Base-by-base conservation (phyloP, 371 early-diverging fungal species). In the Blakeslea trispora region DNA sequence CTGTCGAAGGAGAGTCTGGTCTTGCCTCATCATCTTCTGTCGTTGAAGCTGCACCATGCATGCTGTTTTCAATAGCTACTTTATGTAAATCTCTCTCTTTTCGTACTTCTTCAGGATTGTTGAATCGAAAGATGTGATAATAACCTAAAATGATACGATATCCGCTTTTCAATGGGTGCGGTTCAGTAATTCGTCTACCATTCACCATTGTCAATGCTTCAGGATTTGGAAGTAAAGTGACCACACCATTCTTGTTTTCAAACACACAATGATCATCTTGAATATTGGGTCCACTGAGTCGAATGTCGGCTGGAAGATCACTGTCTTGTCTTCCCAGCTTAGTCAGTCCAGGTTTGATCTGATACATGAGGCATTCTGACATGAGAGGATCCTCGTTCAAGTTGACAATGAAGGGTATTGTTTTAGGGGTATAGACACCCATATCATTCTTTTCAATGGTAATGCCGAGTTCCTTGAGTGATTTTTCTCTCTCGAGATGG, bases 361-460 rank as follows among this genome's bases (percentile, higher is more conserved):
- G 88, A 67, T 94, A 94, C 42, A 96, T 86, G 13, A 96, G 70
- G 51, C 94, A 93, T 66, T 96, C 92, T 9, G 91, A 88, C 90
- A 92, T 89, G 44, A 90, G 82, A 15, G 94, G 93, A 68, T 96
- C 93, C 57, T 94, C 94, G 66, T 90, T 93, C 47, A 94, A 74
- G 57, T 94, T 96, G 51, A 94, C 88, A 42, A 96, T 75, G 69
- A 93, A 93, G 2, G 96, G 95, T 22, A 88, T 82, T 37, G 84
- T 84, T 50, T 90, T 89, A 2, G 96, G 94, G 1, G 91, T 86
- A 56, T 87, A 86, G 8, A 94, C 82, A 8, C 94, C 94, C 23
- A 91, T 85, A 18, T 88, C 82, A 49, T 84, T 84, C 46, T 87
- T 84, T 41, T 89, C 88, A 4, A 91, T 81, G 1, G 85, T 74